Percentiles rank a stretch among this genome's conserved stretches.
Conservation (phyloP, 768 basidiomycete species). For the Zangia roseola region DNA sequence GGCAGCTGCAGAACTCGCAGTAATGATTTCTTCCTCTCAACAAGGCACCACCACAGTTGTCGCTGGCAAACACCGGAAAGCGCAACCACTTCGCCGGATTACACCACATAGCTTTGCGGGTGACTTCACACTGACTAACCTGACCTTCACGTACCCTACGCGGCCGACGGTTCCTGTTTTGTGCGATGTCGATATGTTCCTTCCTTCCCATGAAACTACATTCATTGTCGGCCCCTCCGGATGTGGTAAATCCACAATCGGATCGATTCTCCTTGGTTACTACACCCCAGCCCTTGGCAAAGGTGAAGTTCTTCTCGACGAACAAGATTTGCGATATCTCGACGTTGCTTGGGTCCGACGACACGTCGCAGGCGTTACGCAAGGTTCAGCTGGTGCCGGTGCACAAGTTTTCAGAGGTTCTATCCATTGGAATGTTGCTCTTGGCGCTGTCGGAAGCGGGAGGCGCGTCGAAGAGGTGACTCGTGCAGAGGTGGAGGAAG, state of each 20-base stretch:
- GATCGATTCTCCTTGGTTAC: conserved; percentile 64
- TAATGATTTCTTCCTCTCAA: conserved; percentile 32
- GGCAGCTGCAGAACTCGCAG: conserved; percentile 28
- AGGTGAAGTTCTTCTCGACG: conserved; percentile 78
- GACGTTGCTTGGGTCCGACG: conserved; percentile 66
- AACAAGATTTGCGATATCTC: conserved; percentile 73
- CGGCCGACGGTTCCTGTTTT: conserved; percentile 63
- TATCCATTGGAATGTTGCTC: conserved; percentile 83
- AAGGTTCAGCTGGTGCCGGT: conserved; percentile 56
- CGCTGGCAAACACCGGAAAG: conserved; percentile 12
- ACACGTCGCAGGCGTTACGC: conserved; percentile 75
- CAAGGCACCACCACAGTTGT: conserved; percentile 30
- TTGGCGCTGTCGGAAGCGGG: conserved; percentile 58
- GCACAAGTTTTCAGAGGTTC: conserved; percentile 65
- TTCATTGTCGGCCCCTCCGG: conserved; percentile 81
- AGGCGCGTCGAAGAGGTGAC: conserved; percentile 51
- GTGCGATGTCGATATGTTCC: conserved; percentile 57
- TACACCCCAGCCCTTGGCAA: conserved; percentile 53
- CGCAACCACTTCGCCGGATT: conserved; percentile 56
- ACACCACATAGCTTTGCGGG: conserved; percentile 63
- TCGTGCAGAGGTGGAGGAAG: conserved; percentile 70
- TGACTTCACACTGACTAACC: conserved; percentile 59
- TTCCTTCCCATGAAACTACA: conserved; percentile 70
- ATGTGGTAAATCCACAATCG: conserved; percentile 74
- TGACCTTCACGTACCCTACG: conserved; percentile 74